Evolutionary conservation across 2,329 filamentous ascomycete species (phyloP).

Genomic region (Colletotrichum coccodes): DNA sequence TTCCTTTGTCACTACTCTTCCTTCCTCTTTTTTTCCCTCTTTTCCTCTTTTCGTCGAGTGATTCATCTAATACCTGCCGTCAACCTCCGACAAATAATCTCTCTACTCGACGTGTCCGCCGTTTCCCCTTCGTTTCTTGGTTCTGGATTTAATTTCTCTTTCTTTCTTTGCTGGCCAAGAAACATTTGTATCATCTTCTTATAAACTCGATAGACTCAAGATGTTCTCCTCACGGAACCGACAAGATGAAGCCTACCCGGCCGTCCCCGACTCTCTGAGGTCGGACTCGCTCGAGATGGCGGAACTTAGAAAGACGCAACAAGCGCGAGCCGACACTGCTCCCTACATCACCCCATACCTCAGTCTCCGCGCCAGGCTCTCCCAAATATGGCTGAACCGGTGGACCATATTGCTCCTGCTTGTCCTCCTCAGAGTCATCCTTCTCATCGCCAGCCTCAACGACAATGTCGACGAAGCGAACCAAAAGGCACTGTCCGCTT

Average conservation of each 20-base stretch:
- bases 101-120: neutral
- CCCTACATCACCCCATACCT: slow-evolving; percentile 89
- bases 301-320: slow-evolving; percentile 43
- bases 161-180: slow-evolving; percentile 20
- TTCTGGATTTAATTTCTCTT: neutral
- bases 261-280: slow-evolving; percentile 49
- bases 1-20: slow-evolving; percentile 34
- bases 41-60: slow-evolving; percentile 15
- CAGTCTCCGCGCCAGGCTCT: slow-evolving; percentile 86
- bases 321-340: slow-evolving; percentile 63
- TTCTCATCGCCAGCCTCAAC: slow-evolving; percentile 79
- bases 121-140: neutral
- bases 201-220: slow-evolving; percentile 42
- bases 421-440: slow-evolving; percentile 82
- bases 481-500: slow-evolving; percentile 85
- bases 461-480: slow-evolving; percentile 81
- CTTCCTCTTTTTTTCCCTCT: slow-evolving; percentile 1
- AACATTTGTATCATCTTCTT: slow-evolving; percentile 18
- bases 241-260: slow-evolving; percentile 45
- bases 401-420: slow-evolving; percentile 94
- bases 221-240: slow-evolving; percentile 50
- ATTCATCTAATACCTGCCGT: slow-evolving; percentile 26
- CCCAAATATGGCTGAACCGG: slow-evolving; percentile 96
- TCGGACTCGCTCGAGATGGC: slow-evolving; percentile 49
- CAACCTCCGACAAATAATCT: slow-evolving; percentile 15